A percentile compares a stretch with the other conserved stretches of the same genome.
Evolutionary conservation across 2,329 filamentous ascomycete genomes (phyloP).

Genomic region (Onygenales sp.): DNA sequence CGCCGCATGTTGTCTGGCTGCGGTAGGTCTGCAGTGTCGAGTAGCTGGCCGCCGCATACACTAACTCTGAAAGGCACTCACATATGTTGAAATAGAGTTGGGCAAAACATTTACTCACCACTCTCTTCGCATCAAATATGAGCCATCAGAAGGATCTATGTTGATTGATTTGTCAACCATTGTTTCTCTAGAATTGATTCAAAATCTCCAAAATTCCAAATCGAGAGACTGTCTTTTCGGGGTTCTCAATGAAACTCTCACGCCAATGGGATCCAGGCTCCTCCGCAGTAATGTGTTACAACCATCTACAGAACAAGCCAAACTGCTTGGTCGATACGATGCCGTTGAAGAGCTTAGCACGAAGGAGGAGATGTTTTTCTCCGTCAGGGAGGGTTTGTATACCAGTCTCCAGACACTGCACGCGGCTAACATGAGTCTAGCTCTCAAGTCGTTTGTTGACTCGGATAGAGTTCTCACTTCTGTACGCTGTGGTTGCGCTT

Average conservation of each 20-base stretch:
- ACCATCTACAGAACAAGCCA: conserved; percentile 63
- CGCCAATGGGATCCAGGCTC: conserved; percentile 79
- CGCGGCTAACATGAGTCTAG: conserved; percentile 29
- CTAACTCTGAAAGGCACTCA: conserved; percentile 53
- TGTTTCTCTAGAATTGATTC: conserved; percentile 76
- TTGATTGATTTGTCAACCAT: conserved; percentile 90
- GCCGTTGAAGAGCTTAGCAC: conserved; percentile 72
- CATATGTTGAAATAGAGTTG: conserved; percentile 66
- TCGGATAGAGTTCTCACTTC: conserved; percentile 70
- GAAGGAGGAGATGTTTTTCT: conserved; percentile 77
- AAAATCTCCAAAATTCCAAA: conserved; percentile 68
- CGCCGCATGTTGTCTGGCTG: conserved; percentile 73
- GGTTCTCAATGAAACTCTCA: conserved; percentile 72
- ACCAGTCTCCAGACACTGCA: background rate
- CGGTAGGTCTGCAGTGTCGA: conserved; percentile 46
- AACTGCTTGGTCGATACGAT: conserved; percentile 65
- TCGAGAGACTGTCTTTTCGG: conserved; percentile 79
- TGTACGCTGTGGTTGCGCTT: conserved; percentile 35
- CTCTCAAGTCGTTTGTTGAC: conserved; percentile 66
- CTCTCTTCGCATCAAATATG: conserved; percentile 76
- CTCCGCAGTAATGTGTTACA: conserved; percentile 81
- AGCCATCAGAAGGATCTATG: conserved; percentile 86
- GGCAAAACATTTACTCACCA: conserved; percentile 62
- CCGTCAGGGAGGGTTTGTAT: conserved; percentile 55
- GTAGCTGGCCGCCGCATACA: background rate